Evolutionary conservation across 495 filamentous ascomycete species (phyloP), one percentile per base, ranked within the genome.

Genomic region (Neurospora sp.): DNA sequence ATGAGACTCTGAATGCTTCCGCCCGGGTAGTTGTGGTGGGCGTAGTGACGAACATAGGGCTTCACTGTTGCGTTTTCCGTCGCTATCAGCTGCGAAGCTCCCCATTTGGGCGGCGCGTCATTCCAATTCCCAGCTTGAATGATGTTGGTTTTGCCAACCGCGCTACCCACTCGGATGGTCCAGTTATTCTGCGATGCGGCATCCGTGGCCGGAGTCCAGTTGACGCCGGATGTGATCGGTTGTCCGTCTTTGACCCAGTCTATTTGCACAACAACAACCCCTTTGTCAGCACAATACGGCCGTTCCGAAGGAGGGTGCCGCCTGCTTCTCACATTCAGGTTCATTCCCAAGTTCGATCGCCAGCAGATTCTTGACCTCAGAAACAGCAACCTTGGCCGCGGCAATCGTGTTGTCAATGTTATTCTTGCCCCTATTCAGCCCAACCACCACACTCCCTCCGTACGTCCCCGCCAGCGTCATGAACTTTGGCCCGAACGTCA

Each of bases 331-430:
- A 88, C 88, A 89, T 75, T 89, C 87, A 0, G 88, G 88, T 71
- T 90, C 88, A 70, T 90, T 90, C 1, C 88, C 88, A 2, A 90
- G 80, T 75, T 90, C 89, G 59, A 90, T 86, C 2, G 87, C 85
- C 40, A 87, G 82, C 27, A 90, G 76, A 72, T 88, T 89, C 9
- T 72, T 76, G 61, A 88, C 84, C 38, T 83, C 78, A 0, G 73
- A 74, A 22, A 84, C 81, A 1, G 83, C 86, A 1, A 85, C 77
- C 45, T 81, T 83, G 0, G 88, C 87, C 1, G 89, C 88, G 0
- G 82, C 80, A 48, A 89, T 87, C 0, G 87, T 89, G 72, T 90
- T 89, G 3, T 79, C 78, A 53, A 88, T 80, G 18, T 89, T 79
- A 71, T 89, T 83, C 70, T 88, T 83, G 1, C 86, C 87, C 44